A percentile compares a stretch with the other conserved stretches of the same genome.
Evolutionary conservation across 2,329 filamentous ascomycete species (phyloP).

Genomic region (Rhynchosporium secalis): DNA sequence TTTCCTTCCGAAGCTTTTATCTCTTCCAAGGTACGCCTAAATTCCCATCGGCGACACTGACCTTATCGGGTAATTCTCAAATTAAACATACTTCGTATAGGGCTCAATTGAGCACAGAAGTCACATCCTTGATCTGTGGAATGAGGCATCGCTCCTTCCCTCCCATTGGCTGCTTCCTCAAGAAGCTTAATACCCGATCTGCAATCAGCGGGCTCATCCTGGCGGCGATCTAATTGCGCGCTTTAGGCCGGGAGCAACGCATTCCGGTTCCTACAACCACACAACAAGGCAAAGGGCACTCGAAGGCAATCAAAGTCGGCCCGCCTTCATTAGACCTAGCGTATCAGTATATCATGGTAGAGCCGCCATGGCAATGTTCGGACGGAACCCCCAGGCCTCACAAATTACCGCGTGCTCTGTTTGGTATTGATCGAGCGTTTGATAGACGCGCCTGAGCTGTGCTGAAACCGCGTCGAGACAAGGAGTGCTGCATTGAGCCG

Average conservation of each 20-base stretch:
- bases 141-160: not conserved
- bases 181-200: constrained; percentile 15
- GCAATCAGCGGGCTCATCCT: not conserved
- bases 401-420: not conserved
- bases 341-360: constrained; percentile 1
- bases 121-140: too few relatives aligned
- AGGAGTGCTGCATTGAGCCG: constrained; percentile 13
- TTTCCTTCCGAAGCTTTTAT: too few relatives aligned
- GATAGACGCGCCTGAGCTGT: constrained; percentile 7
- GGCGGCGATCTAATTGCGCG: constrained; percentile 5
- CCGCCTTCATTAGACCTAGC: not conserved
- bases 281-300: not conserved
- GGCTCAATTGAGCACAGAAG: too few relatives aligned
- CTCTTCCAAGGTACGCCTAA: too few relatives aligned
- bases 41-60: too few relatives aligned
- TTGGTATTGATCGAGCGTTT: constrained; percentile 6
- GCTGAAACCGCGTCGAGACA: constrained; percentile 14
- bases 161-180: not conserved
- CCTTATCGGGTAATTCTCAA: too few relatives aligned
- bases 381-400: not conserved
- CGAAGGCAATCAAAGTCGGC: not conserved
- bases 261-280: not conserved
- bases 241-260: constrained; percentile 1
- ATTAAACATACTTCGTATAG: too few relatives aligned
- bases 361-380: not conserved